Evolutionary conservation across 2,329 filamentous ascomycete genomes (phyloP), one percentile per base, ranked within the genome.

Genomic region (Sarocladium brachiariae): DNA sequence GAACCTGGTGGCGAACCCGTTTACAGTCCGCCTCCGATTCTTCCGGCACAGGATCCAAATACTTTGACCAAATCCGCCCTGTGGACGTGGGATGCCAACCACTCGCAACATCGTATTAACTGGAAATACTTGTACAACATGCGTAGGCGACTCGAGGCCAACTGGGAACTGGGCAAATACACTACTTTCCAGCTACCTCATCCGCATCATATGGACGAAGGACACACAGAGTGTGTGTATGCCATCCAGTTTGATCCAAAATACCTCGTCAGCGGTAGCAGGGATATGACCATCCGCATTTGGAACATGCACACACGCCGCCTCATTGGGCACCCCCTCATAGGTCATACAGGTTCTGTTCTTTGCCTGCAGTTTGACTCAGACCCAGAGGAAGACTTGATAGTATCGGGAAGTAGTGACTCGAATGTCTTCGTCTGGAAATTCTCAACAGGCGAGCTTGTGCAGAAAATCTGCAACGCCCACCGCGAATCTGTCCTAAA

Each of bases 321-420:
- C 31, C 73, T 96, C n/a, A 73, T 85, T 16, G 76, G 84, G 30
- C 74, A 76, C n/a, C 89, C 90, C 1, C 71, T 99, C 8, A 63
- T 70, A 4, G 91, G 87, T 2, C 93, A 99, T 63, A 71, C 68
- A 10, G 91, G 89, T 13, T 97, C 92, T 1, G 93, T 99, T 1
- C 71, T 99, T 10, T 99, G 93, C 62, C 75, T 99, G 24, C 93
- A 99, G 61, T 99, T 97, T 62, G 93, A 99, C 62, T 85, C 91
- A 3, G 82, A 86, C 49, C 86, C 89, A 0, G 81, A 87, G 13
- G 88, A 97, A 63, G 92, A 97, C 60, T 71, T 99, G 34, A 86
- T 99, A n/a, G 86, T 96, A 9, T 96, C 91, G 7, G 93, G 92
- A 33, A 96, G 92, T 60, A 96, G 91, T 59, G 93, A 99, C 66